Conservation (phyloP, 495 filamentous ascomycete species). For the Penicillium cosmopolitanum region DNA sequence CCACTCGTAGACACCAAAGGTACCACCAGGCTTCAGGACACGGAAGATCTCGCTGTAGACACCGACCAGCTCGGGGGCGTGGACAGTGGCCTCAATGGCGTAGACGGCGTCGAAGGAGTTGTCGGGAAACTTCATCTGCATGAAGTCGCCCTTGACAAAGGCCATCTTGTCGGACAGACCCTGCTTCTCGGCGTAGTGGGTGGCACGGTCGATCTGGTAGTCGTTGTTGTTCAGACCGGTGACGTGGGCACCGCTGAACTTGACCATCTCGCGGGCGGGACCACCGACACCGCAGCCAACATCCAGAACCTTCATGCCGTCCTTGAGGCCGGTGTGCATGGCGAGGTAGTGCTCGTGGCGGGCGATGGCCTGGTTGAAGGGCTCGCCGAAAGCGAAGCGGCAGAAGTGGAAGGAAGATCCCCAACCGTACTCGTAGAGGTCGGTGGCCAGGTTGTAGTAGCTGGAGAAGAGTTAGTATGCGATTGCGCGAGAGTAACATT, state of each 20-base stretch:
- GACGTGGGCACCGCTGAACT: constrained; percentile 89
- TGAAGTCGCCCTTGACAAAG: constrained; percentile 97
- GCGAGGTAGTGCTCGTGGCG: constrained; percentile 99
- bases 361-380: constrained; percentile 91
- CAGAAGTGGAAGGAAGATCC: constrained; percentile 97
- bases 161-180: constrained; percentile 79
- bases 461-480: constrained; percentile 43
- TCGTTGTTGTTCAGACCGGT: constrained; percentile 99
- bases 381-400: constrained; percentile 86
- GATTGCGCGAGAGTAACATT: background rate
- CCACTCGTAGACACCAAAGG: constrained; percentile 99
- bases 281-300: constrained; percentile 98
- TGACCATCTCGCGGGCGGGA: constrained; percentile 94
- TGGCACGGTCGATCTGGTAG: constrained; percentile 97
- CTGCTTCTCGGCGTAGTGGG: constrained; percentile 79
- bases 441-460: constrained; percentile 98
- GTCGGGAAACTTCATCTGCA: constrained; percentile 98
- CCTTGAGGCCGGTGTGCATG: constrained; percentile 81
- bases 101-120: constrained; percentile 95
- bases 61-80: constrained; percentile 91
- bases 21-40: constrained; percentile 93
- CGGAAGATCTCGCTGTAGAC: constrained; percentile 95
- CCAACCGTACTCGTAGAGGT: constrained; percentile 98
- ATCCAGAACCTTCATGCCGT: constrained; percentile 89
- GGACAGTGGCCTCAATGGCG: constrained; percentile 96